Evolutionary conservation across 345 rosid genomes (phyloP).

Genomic region (Salix arbutifolia): DNA sequence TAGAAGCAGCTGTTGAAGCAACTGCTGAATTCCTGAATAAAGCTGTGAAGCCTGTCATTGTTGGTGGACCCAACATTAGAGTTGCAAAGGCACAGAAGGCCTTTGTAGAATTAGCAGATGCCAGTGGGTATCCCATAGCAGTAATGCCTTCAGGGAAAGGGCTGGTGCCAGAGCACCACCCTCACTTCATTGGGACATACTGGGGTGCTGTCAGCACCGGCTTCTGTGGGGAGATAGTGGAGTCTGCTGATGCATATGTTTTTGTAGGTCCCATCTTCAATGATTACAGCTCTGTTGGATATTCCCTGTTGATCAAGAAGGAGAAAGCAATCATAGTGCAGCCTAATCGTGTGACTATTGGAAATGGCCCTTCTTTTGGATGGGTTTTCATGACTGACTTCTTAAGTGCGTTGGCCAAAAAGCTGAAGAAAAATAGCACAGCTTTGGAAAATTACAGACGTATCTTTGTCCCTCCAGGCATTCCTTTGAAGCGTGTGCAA

Average conservation of each 20-base stretch:
- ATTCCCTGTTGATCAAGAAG: slow-evolving; percentile 63
- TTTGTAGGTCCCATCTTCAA: slow-evolving; percentile 74
- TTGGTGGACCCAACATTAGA: slow-evolving; percentile 65
- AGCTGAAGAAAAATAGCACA: slow-evolving; percentile 52
- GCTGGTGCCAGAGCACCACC: slow-evolving; percentile 55
- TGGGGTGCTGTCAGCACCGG: slow-evolving; percentile 77
- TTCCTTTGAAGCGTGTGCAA: slow-evolving; percentile 45
- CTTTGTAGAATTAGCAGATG: slow-evolving; percentile 48
- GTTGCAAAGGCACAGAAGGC: slow-evolving; percentile 53
- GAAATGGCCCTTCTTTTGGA: slow-evolving; percentile 67
- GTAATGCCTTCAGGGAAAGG: slow-evolving; percentile 74
- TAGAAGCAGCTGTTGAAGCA: slow-evolving; percentile 74
- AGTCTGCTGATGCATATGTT: slow-evolving; percentile 71
- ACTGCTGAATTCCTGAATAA: slow-evolving; percentile 57
- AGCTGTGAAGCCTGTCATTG: slow-evolving; percentile 70
- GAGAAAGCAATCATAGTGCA: slow-evolving; percentile 55
- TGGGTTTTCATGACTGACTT: slow-evolving; percentile 77
- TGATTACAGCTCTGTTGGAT: slow-evolving; percentile 73
- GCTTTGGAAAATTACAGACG: slow-evolving; percentile 61
- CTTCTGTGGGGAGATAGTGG: slow-evolving; percentile 66
- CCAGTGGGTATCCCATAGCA: slow-evolving; percentile 52
- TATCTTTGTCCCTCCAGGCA: slow-evolving; percentile 54
- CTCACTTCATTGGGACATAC: slow-evolving; percentile 65
- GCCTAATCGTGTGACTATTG: slow-evolving; percentile 62
- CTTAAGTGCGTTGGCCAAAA: slow-evolving; percentile 55